Evolutionary conservation across 2,329 filamentous ascomycete species (phyloP).

Genomic region (Colletotrichum endophyticum): DNA sequence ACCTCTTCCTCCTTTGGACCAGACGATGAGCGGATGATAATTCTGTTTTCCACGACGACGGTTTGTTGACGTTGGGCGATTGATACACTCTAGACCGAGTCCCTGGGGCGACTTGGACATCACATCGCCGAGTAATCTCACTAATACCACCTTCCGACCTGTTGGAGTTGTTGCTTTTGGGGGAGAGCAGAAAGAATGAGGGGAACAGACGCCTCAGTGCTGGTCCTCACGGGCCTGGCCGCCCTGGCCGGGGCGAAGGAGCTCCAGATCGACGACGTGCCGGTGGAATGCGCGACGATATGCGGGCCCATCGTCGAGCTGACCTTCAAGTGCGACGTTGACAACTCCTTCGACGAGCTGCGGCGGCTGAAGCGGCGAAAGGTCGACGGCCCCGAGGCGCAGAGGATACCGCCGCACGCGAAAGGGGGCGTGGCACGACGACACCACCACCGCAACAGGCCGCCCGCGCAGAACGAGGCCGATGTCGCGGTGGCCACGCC

Average conservation of each 20-base stretch:
- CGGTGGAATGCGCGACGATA: constrained; percentile 43
- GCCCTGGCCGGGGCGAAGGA: constrained; percentile 31
- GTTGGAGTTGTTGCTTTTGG: fast-evolving
- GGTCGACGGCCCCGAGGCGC: not conserved
- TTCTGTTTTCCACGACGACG: not conserved
- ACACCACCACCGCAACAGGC: not conserved
- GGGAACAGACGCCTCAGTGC: constrained; percentile 29
- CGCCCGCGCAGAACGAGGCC: not conserved
- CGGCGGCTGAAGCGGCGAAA: constrained; percentile 31
- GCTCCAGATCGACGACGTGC: constrained; percentile 39
- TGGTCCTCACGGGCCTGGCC: constrained; percentile 32
- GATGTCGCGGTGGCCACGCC: not conserved
- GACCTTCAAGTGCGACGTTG: constrained; percentile 38
- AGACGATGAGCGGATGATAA: constrained; percentile 1
- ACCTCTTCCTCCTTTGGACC: not conserved
- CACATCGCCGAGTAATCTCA: not conserved
- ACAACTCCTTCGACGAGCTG: constrained; percentile 23
- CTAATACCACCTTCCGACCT: not conserved
- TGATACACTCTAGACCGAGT: not conserved
- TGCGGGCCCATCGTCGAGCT: constrained; percentile 49
- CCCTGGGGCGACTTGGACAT: not conserved
- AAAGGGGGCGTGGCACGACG: not conserved
- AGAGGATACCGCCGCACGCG: not conserved
- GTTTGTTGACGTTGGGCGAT: not conserved
- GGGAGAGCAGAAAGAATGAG: constrained; percentile 20